phyloP scores from a whole-genome alignment of 257 asterid species.

The Solanum appendiculatum region DNA sequence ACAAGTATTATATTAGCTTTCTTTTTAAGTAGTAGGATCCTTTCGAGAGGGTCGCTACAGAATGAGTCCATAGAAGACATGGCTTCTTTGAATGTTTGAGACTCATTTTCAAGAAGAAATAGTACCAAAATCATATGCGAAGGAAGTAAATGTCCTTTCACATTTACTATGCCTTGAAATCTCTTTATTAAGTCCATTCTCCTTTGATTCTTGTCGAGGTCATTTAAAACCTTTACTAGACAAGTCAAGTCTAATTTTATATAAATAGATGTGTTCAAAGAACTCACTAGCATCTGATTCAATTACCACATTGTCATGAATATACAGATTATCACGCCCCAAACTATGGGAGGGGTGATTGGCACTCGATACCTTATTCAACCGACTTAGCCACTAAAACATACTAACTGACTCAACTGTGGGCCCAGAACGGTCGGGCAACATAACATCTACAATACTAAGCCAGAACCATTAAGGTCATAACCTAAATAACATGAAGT shows the following conservation, averaged over 20 bases:
- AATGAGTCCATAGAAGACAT: neutral
- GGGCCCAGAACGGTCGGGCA: no score
- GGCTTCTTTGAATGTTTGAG: neutral
- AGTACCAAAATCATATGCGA: neutral
- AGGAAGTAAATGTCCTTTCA: neutral
- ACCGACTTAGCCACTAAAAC: no score
- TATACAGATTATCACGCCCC: no score
- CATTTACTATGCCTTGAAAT: neutral
- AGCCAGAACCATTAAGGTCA: no score
- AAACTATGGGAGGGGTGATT: no score
- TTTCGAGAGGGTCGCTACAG: no score
- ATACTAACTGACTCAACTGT: no score
- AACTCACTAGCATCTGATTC: neutral
- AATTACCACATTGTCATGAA: neutral
- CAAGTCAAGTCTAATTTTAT: neutral
- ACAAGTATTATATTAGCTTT: no score
- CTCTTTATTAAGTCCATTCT: neutral
- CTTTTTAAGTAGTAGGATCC: no score
- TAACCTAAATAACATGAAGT: no score
- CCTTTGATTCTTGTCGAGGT: neutral
- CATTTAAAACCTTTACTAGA: neutral
- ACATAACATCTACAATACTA: no score
- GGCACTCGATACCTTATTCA: no score
- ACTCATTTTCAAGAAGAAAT: neutral
- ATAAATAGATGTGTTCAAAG: neutral